phyloP scores from a whole-genome alignment of 2,329 filamentous ascomycete genomes.

The Aspergillus eucalypticola region DNA sequence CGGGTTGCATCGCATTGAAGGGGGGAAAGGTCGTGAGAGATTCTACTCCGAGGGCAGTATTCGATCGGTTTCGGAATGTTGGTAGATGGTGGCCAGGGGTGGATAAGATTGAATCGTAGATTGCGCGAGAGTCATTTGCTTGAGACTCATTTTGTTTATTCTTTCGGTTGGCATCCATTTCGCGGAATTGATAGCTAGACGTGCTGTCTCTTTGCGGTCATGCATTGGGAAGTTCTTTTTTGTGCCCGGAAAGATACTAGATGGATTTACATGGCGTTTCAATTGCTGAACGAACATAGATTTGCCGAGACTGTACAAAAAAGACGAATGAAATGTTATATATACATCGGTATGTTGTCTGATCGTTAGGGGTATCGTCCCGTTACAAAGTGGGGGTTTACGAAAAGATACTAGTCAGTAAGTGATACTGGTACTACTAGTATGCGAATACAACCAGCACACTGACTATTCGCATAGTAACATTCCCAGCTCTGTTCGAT shows the following conservation, averaged over 20 bases:
- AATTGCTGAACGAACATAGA: constrained; percentile 2
- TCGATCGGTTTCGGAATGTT: not conserved
- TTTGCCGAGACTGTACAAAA: not conserved
- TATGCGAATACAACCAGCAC: too few relatives aligned
- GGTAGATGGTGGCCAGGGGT: not conserved
- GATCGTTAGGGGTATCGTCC: too few relatives aligned
- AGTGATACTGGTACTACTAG: too few relatives aligned
- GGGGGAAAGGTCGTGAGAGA: not conserved
- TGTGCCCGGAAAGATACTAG: constrained; percentile 12
- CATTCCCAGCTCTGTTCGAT: too few relatives aligned
- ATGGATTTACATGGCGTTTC: constrained; percentile 12
- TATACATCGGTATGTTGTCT: not conserved
- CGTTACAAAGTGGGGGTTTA: too few relatives aligned
- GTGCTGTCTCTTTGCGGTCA: not conserved
- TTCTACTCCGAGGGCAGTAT: not conserved
- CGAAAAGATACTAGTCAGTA: too few relatives aligned
- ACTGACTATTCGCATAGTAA: too few relatives aligned
- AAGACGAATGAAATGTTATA: not conserved
- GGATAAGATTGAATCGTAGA: not conserved
- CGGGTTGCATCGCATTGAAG: constrained; percentile 34
- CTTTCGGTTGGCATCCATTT: not conserved
- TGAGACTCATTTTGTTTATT: not conserved
- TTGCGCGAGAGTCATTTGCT: not conserved
- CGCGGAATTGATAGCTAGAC: not conserved
- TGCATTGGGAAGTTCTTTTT: not conserved